phyloP scores from a whole-genome alignment of 1,284 basidiomycete species.

The Fistulinella cinereoalba region DNA sequence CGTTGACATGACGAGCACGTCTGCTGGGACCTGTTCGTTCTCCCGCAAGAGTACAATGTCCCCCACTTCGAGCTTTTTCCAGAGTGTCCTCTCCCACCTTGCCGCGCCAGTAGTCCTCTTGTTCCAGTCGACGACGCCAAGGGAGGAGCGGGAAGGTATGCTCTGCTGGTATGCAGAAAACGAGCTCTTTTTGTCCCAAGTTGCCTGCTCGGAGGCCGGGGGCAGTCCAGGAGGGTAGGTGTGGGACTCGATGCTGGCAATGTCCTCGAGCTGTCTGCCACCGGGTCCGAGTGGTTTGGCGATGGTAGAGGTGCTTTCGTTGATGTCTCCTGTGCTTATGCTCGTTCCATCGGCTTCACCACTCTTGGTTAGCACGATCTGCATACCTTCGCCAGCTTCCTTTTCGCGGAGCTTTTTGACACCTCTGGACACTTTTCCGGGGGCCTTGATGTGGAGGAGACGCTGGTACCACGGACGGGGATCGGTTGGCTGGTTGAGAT shows the following conservation, averaged over 20 bases:
- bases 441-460: slow-evolving; percentile 62
- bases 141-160: slow-evolving; percentile 47
- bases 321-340: slow-evolving; percentile 39
- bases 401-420: slow-evolving; percentile 82
- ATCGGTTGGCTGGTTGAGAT: slow-evolving; percentile 85
- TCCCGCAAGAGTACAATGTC: slow-evolving; percentile 89
- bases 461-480: slow-evolving; percentile 74
- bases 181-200: slow-evolving; percentile 27
- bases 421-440: slow-evolving; percentile 79
- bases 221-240: slow-evolving; percentile 54
- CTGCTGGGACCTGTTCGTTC: slow-evolving; percentile 95
- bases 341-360: slow-evolving; percentile 39
- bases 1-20: slow-evolving; percentile 87
- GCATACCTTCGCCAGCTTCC: slow-evolving; percentile 69
- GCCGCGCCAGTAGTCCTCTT: slow-evolving; percentile 69
- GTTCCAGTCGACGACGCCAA: slow-evolving; percentile 80
- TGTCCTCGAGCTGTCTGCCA: slow-evolving; percentile 59
- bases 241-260: slow-evolving; percentile 52
- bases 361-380: slow-evolving; percentile 60
- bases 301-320: slow-evolving; percentile 45
- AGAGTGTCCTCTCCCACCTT: slow-evolving; percentile 92
- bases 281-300: slow-evolving; percentile 28
- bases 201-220: slow-evolving; percentile 13
- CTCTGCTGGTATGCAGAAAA: slow-evolving; percentile 55
- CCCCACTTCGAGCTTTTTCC: slow-evolving; percentile 99